Conservation (phyloP, 2,329 filamentous ascomycete genomes). For the Whalleya microplaca region DNA sequence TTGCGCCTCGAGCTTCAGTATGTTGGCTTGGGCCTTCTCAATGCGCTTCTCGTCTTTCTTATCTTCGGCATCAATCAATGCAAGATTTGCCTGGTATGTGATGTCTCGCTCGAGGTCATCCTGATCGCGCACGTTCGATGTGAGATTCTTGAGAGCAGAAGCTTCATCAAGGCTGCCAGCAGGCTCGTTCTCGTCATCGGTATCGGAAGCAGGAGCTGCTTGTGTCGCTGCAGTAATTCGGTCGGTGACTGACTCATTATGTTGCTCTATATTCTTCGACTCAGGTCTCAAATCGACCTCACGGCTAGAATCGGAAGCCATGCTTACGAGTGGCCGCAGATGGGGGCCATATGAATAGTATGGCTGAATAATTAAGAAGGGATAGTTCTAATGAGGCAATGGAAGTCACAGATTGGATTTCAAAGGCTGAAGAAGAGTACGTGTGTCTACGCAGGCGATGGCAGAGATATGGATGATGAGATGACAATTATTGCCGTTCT, state of each 20-base stretch:
- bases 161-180: slow-evolving; percentile 54
- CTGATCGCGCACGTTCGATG: slow-evolving; percentile 77
- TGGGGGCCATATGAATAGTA: neutral
- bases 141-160: slow-evolving; percentile 63
- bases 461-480: neutral
- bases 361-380: neutral
- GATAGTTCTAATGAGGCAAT: neutral
- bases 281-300: slow-evolving; percentile 4
- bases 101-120: slow-evolving; percentile 92
- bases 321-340: neutral
- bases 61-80: slow-evolving; percentile 64
- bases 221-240: slow-evolving; percentile 8
- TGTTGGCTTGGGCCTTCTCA: slow-evolving; percentile 57
- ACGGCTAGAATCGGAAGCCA: slow-evolving; percentile 12
- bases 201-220: slow-evolving; percentile 5
- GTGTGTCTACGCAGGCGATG: too few relatives aligned
- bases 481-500: slow-evolving; percentile 5
- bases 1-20: slow-evolving; percentile 65
- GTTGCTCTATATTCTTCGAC: neutral
- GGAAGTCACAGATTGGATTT: neutral
- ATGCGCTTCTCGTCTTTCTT: slow-evolving; percentile 66
- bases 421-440: neutral
- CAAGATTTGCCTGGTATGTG: slow-evolving; percentile 61
- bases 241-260: slow-evolving; percentile 6
- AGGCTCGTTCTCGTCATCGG: slow-evolving; percentile 7